Evolutionary conservation across 371 early-diverging fungal genomes (phyloP).

Genomic region (Mortierella polycephala): DNA sequence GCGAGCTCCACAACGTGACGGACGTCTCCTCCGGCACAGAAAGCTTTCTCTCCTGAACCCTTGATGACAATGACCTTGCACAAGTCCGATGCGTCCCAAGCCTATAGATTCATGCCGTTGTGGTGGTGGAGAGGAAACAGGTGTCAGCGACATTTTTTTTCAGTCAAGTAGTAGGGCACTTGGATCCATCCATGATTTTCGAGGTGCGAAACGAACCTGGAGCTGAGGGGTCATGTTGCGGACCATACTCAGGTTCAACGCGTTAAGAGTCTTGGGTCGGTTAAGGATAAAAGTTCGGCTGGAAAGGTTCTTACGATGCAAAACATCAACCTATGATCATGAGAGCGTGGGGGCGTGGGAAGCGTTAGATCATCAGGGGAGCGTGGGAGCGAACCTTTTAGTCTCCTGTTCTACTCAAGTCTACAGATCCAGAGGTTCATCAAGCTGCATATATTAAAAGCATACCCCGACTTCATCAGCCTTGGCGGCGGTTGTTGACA

Average conservation of each 20-base stretch:
- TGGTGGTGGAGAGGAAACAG: not conserved
- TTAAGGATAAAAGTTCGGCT: slow-evolving; percentile 88
- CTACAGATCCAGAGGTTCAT: too few species aligned
- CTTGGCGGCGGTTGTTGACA: slow-evolving; percentile 57
- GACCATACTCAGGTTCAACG: slow-evolving; percentile 91
- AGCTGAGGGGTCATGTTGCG: slow-evolving; percentile 84
- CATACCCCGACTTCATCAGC: slow-evolving; percentile 53
- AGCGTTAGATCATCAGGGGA: not conserved
- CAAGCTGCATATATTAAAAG: too few species aligned
- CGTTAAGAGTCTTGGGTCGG: slow-evolving; percentile 88
- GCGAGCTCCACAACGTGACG: slow-evolving; percentile 61
- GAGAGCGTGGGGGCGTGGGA: not conserved
- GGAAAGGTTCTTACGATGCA: slow-evolving; percentile 74
- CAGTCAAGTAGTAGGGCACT: too few species aligned
- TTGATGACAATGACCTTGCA: slow-evolving; percentile 90
- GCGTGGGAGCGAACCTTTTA: too few species aligned
- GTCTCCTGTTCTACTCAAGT: too few species aligned
- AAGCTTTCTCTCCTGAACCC: slow-evolving; percentile 80
- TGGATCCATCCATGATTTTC: too few species aligned
- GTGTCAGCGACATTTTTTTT: not conserved
- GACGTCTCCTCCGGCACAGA: slow-evolving; percentile 98
- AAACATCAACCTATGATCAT: slow-evolving; percentile 61
- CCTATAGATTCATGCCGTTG: slow-evolving; percentile 56
- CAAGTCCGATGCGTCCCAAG: slow-evolving; percentile 90
- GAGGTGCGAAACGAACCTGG: slow-evolving; percentile 59